Percentiles rank a stretch among this genome's conserved stretches.
These are phyloP conservation scores for Setaria italica DNA, from an alignment of 202 grass and related monocot genomes.

Conservation along the genomic window DNA sequence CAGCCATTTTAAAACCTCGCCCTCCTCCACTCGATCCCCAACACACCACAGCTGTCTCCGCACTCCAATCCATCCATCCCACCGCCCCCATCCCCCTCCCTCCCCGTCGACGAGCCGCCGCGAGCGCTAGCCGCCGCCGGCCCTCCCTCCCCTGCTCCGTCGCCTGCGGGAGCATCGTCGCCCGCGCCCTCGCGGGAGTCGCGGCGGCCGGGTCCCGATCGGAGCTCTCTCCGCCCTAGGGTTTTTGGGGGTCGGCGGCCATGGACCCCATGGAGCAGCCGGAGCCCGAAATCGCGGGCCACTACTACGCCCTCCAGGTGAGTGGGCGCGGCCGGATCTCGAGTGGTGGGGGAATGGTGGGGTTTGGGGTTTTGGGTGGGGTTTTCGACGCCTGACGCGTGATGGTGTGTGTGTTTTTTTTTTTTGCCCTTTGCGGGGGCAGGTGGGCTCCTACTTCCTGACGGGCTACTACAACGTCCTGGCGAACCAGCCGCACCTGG, in stretches of 20 bases:
- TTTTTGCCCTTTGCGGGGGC: conserved; percentile 17
- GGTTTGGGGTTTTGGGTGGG: conserved; percentile 6
- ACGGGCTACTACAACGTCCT: conserved; percentile 75
- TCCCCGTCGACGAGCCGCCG: conserved; percentile 20
- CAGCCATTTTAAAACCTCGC: conserved; percentile 60
- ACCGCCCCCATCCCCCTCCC: neutral
- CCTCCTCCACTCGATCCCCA: conserved; percentile 23
- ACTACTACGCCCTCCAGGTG: conserved; percentile 51
- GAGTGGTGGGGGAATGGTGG: neutral
- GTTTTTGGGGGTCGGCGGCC: conserved; percentile 25
- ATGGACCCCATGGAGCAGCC: conserved; percentile 43
- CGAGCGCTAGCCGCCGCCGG: conserved; percentile 39
- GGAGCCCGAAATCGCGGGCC: conserved; percentile 36
- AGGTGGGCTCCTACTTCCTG: conserved; percentile 80
- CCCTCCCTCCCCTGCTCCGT: neutral
- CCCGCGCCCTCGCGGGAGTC: neutral
- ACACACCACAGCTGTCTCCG: neutral
- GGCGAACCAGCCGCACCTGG: conserved; percentile 56
- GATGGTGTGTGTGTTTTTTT: neutral
- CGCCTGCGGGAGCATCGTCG: neutral
- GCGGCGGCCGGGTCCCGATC: neutral
- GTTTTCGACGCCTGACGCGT: conserved; percentile 21
- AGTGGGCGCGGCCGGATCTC: conserved; percentile 25
- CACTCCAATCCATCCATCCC: neutral
- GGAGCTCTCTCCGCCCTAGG: conserved; percentile 28